These are phyloP conservation scores for Umbelopsis isabellina DNA, from an alignment of 192 early-diverging fungal genomes.

Conservation along the genomic window DNA sequence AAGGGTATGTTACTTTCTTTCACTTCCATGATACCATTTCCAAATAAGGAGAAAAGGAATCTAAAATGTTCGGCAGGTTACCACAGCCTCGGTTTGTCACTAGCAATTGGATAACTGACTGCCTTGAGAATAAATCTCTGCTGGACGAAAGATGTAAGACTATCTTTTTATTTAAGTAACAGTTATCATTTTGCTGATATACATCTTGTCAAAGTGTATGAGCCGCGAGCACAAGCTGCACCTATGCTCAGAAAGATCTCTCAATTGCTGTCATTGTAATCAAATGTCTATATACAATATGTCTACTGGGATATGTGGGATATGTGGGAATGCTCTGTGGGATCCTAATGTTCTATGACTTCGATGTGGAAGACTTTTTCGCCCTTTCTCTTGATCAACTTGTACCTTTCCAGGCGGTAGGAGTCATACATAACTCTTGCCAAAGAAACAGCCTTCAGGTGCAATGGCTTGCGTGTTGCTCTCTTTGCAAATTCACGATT, in stretches of 20 bases:
- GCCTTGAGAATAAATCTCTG: constrained; percentile 24
- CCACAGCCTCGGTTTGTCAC: constrained; percentile 32
- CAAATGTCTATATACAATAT: no score
- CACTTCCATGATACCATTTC: not conserved
- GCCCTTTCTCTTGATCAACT: constrained; percentile 24
- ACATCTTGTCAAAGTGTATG: constrained; percentile 12
- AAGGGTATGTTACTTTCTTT: constrained; percentile 9
- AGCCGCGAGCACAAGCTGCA: not conserved
- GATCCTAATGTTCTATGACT: not conserved
- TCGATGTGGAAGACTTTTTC: constrained; percentile 26
- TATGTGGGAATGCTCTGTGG: no score
- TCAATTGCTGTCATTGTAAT: no score
- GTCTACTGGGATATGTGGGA: no score
- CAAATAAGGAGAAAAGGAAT: not conserved
- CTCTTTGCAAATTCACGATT: constrained; percentile 42
- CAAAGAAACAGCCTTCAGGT: constrained; percentile 45
- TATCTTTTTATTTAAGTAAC: not conserved
- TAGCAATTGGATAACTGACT: constrained; percentile 27
- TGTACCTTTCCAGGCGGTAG: constrained; percentile 50
- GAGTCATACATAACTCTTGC: constrained; percentile 54
- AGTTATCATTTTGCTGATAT: not conserved
- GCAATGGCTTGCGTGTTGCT: constrained; percentile 47
- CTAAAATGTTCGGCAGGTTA: not conserved
- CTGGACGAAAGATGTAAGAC: constrained; percentile 32
- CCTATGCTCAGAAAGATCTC: not conserved